Evolutionary conservation across 225 moss, liverwort and hornwort genomes (phyloP), one percentile per base, ranked within the genome.

Genomic region (Pleurozium schreberi): DNA sequence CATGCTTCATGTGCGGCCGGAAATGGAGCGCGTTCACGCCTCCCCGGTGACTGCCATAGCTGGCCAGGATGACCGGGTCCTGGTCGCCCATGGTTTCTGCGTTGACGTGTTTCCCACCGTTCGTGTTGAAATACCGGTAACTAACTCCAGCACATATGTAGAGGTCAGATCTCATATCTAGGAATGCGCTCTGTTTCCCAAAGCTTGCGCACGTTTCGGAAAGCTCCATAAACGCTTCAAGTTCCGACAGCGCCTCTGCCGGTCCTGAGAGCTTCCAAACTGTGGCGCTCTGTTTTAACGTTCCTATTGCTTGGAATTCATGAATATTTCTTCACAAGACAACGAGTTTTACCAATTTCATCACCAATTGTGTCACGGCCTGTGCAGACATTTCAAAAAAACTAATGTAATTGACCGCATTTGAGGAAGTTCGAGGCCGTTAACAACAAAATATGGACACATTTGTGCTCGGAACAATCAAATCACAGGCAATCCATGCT

Each of bases 1-100:
- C 88, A 88, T 98, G 97, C 90, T 98, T 97, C 98, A 98, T 98
- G 71, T 95, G 96, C 23, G 97, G 96, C 85, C 97, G 94, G 88
- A 98, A 98, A 15, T 92, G 93, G 71, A 97, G 93, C 26, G 96
- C 94, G 65, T 95, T 87, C 14, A 96, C 97, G 8, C 98, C 95
- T 65, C 97, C 96, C 69, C 91, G 91, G 89, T 98, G 98, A 81
- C 94, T 95, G 63, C 96, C 98, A 93, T 96, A 98, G 80, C 96
- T 96, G 82, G 96, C 93, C 59, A 97, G 63, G 75, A 98, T 95
- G n/a, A 93, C 95, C 43, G 96, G 98, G 85, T 96, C 96, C 79
- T 95, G 95, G 87, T 95, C 93, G 64, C 93, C 93, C 94, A 94
- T 94, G 43, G 57, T 33, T 89, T 25, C 61, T 42, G 75, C 61